Conservation (phyloP, 208 protist genomes). For the Crithidia mellificae region DNA sequence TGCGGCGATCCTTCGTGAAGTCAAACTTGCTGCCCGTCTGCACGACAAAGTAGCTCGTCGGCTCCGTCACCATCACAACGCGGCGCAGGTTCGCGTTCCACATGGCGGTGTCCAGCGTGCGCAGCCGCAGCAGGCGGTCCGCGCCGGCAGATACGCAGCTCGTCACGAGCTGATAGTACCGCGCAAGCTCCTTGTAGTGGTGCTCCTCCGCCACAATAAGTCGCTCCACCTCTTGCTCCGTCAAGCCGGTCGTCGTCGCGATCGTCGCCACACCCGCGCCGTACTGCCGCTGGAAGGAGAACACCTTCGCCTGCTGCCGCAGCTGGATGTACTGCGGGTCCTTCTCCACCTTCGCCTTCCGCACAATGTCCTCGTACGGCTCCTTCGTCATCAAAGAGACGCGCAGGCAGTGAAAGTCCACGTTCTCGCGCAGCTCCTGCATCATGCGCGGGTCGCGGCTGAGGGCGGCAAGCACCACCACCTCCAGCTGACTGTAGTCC, state of each 20-base stretch:
- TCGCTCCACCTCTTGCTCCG: slow-evolving; percentile 79
- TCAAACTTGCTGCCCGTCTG: slow-evolving; percentile 90
- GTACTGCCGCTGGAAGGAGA: slow-evolving; percentile 93
- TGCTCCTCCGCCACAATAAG: slow-evolving; percentile 86
- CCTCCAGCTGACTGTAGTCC: slow-evolving; percentile 91
- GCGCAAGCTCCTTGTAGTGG: slow-evolving; percentile 82
- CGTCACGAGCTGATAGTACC: slow-evolving; percentile 83
- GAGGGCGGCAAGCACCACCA: slow-evolving; percentile 88
- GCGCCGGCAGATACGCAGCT: slow-evolving; percentile 76
- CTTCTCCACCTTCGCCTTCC: slow-evolving; percentile 81
- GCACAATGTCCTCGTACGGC: slow-evolving; percentile 87
- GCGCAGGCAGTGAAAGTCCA: slow-evolving; percentile 91
- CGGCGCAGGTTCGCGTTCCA: slow-evolving; percentile 69
- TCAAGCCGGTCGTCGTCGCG: slow-evolving; percentile 84
- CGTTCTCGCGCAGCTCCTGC: slow-evolving; percentile 80
- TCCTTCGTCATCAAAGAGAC: slow-evolving; percentile 90
- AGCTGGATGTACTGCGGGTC: slow-evolving; percentile 88
- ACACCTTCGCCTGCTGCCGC: slow-evolving; percentile 91
- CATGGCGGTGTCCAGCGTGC: slow-evolving; percentile 64
- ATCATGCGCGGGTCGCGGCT: slow-evolving; percentile 87
- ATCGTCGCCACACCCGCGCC: slow-evolving; percentile 83
- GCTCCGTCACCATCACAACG: slow-evolving; percentile 78
- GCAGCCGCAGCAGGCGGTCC: slow-evolving; percentile 73
- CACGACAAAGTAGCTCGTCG: slow-evolving; percentile 84
- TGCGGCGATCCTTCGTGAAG: slow-evolving; percentile 82